Evolutionary conservation across 2,329 filamentous ascomycete genomes (phyloP), one percentile per base, ranked within the genome.

Genomic region (Zymoseptoria crescenta): DNA sequence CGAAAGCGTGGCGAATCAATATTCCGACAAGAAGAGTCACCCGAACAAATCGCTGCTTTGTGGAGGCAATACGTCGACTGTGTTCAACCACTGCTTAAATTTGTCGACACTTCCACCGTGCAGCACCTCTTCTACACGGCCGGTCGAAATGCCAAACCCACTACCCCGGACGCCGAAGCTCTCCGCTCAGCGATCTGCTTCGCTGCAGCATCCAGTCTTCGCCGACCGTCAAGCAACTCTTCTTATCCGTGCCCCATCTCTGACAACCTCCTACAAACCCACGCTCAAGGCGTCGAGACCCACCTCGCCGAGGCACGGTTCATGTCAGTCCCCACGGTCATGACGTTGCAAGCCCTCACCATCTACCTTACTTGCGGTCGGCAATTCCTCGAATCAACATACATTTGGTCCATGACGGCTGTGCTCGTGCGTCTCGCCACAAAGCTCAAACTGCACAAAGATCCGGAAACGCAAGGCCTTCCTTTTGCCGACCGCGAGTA

Each of bases 121-220:
- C 62, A 63, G 49, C 55, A 59, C 24, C 50, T 65, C 16, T 64
- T 65, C 52, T 49, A 60, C 20, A 29, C 57, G 6, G 8, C 27
- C 8, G 29, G 24, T 10, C 35, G 35, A 45, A 16, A 13, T 9
- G 55, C 55, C 16, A 54, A 56, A n/a, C 41, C 56, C 8, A 10
- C 56, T 7, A 27, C 51, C 13, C 24, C 55, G n/a, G 62, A 62
- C n/a, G 56, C 59, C 13, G 54, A 59, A 55, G 58, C 58, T 30
- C 52, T 65, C 8, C 62, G 60, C 24, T 64, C 57, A 16, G 64
- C 64, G 8, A 59, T 65, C 8, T 64, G 60, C 57, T 65, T 64
- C 48, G 62, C 62, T 16, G 60, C 64, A 8, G 62, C 64, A n/a
- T 55, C 58, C 4, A 64, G 59, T 45, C 59, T 63, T 4, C 59